phyloP scores from a whole-genome alignment of 495 filamentous ascomycete genomes.

The Xylaria castorea region DNA sequence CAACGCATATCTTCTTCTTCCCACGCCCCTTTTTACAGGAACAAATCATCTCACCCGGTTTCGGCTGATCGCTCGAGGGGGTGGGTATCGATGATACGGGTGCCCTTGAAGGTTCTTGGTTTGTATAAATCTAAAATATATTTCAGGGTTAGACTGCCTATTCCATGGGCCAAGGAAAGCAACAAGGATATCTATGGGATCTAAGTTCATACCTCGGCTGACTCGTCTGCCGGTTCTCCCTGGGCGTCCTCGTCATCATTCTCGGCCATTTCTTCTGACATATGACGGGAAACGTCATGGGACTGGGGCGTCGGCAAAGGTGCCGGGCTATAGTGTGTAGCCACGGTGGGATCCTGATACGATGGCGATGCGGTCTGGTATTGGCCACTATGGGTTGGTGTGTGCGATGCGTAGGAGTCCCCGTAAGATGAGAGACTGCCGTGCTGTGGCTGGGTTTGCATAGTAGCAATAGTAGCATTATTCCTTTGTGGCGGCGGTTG shows the following conservation, averaged over 20 bases:
- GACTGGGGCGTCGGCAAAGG: slow-evolving; percentile 35
- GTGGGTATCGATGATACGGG: slow-evolving; percentile 38
- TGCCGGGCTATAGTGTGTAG: slow-evolving; percentile 38
- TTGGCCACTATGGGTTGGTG: slow-evolving; percentile 32
- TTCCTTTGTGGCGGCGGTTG: slow-evolving; percentile 37
- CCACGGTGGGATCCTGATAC: slow-evolving; percentile 36
- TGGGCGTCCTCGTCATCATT: slow-evolving; percentile 42
- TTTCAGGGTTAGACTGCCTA: neutral
- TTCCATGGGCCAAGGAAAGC: neutral
- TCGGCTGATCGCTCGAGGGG: slow-evolving; percentile 37
- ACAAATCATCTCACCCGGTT: slow-evolving; percentile 33
- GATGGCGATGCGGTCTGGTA: slow-evolving; percentile 36
- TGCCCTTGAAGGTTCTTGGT: slow-evolving; percentile 31
- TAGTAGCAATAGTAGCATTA: slow-evolving; percentile 42
- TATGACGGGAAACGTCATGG: slow-evolving; percentile 35
- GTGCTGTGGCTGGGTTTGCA: slow-evolving; percentile 46
- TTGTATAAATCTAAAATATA: slow-evolving; percentile 35
- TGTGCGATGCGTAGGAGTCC: slow-evolving; percentile 38
- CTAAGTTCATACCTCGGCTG: slow-evolving; percentile 38
- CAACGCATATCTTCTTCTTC: slow-evolving; percentile 40
- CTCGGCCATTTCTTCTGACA: slow-evolving; percentile 32
- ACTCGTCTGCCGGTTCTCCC: slow-evolving; percentile 41
- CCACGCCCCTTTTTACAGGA: slow-evolving; percentile 40
- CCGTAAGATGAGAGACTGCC: slow-evolving; percentile 33
- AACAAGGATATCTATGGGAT: neutral